Conservation (phyloP, 1,284 basidiomycete genomes). For the Ustilago hordei region DNA sequence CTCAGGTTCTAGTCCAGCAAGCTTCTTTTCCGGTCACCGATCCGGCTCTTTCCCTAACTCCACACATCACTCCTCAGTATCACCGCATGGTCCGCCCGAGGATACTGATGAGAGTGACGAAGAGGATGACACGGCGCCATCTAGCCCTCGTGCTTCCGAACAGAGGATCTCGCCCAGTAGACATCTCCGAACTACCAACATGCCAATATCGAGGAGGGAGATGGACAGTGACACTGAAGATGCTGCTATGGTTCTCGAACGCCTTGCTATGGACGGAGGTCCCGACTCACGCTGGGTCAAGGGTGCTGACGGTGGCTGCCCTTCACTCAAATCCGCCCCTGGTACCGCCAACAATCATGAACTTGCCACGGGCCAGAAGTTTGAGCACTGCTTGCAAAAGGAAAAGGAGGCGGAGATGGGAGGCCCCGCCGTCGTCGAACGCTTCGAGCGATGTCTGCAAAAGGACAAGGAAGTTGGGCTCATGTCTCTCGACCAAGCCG, state of each 20-base stretch:
- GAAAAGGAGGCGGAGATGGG: constrained; percentile 29
- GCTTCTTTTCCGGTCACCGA: constrained; percentile 20
- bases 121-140: constrained; percentile 38
- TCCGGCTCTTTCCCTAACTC: constrained; percentile 22
- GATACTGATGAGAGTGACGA: constrained; percentile 40
- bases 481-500: constrained; percentile 17
- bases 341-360: constrained; percentile 8
- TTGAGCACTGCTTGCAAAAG: constrained; percentile 38
- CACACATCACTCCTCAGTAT: constrained; percentile 28
- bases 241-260: constrained; percentile 64
- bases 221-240: constrained; percentile 66
- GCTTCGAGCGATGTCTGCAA: constrained; percentile 41
- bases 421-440: constrained; percentile 20
- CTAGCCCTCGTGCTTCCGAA: constrained; percentile 16
- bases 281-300: constrained; percentile 20
- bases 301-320: constrained; percentile 14
- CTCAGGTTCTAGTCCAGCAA: constrained; percentile 28
- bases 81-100: constrained; percentile 19
- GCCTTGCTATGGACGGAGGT: constrained; percentile 57
- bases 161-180: constrained; percentile 20
- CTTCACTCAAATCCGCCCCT: constrained; percentile 9
- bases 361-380: constrained; percentile 20
- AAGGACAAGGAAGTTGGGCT: constrained; percentile 29
- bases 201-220: constrained; percentile 45
- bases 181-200: constrained; percentile 33